Evolutionary conservation across 2,329 filamentous ascomycete genomes (phyloP), one percentile per base, ranked within the genome.

Genomic region (Fusarium incarnatum): DNA sequence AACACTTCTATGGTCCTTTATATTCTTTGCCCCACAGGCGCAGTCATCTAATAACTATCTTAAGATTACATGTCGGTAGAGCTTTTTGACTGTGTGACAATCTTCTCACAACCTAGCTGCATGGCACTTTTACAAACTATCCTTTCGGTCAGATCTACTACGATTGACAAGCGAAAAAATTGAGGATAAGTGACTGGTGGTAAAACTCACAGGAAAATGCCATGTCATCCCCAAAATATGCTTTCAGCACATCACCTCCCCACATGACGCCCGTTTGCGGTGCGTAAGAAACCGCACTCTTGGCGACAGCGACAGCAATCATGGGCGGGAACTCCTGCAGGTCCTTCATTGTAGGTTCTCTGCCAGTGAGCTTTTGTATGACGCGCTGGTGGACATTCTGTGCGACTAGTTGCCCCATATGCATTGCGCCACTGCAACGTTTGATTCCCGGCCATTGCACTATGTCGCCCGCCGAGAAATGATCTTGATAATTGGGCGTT

Each of bases 371-470:
- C 11, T 41, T 52, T n/a, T 52, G 49, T 41, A 52, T n/a, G 34
- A 52, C 16, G 34, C 49, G 49, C 8, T 52, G 49, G 11, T 28
- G 34, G 34, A 52, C 34, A 52, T 52, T 52, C 34, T 52, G 49
- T 12, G 49, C 49, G 23, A 52, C 49, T 28, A 52, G 5, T 52
- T 52, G 49, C 3, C 49, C 49, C 49, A 52, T 41, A 15, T 52
- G 49, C 49, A 52, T 52, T 12, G 49, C 34, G 11, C 49, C 49
- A 41, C 34, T 41, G 8, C 34, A 52, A 8, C 49, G 49, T 22
- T 52, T 52, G 13, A 52, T 52, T 18, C 49, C 49, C 7, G 49
- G 20, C 49, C 49, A 52, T 41, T n/a, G 49, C 18, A 52, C 46
- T 23, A 48, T 48, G 5, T 48, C 46, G 28, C 46, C 46, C 8